phyloP scores from a whole-genome alignment of 768 basidiomycete genomes.

The Xanthoconium purpureum region DNA sequence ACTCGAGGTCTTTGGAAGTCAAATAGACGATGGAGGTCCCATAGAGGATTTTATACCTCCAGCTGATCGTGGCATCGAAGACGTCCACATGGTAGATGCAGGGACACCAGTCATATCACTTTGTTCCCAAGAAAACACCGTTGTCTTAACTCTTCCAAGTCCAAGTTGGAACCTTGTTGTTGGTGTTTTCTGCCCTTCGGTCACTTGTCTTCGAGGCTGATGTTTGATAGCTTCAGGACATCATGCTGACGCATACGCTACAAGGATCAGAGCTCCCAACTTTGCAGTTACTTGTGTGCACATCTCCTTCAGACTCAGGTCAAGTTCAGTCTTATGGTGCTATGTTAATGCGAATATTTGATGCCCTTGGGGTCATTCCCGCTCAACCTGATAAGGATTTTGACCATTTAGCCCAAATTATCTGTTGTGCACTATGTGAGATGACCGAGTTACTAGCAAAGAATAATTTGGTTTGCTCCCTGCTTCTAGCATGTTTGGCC shows the following conservation, averaged over 20 bases:
- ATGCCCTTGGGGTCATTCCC: constrained; percentile 27
- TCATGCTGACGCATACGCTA: constrained; percentile 57
- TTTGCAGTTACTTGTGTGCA: constrained; percentile 51
- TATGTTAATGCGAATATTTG: constrained; percentile 39
- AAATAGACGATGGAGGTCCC: constrained; percentile 9
- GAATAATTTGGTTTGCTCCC: constrained; percentile 40
- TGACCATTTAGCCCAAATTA: constrained; percentile 15
- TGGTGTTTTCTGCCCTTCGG: constrained; percentile 12
- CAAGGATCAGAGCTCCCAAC: constrained; percentile 40
- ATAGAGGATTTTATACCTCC: constrained; percentile 14
- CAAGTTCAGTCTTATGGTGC: constrained; percentile 38
- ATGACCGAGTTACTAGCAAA: constrained; percentile 38
- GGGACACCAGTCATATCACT: constrained; percentile 5
- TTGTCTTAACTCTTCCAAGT: constrained; percentile 41
- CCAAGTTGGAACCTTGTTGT: constrained; percentile 53
- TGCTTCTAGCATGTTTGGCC: not conserved
- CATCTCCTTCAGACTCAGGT: constrained; percentile 25
- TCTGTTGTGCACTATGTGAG: constrained; percentile 39
- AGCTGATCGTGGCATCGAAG: constrained; percentile 27
- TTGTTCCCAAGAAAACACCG: constrained; percentile 30
- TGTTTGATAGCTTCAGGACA: constrained; percentile 48
- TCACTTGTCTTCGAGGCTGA: constrained; percentile 1
- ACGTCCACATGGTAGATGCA: constrained; percentile 36
- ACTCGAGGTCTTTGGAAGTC: constrained; percentile 22
- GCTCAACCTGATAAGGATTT: constrained; percentile 20